Evolutionary conservation across 2,329 filamentous ascomycete species (phyloP).

Genomic region (Amphichorda felina): DNA sequence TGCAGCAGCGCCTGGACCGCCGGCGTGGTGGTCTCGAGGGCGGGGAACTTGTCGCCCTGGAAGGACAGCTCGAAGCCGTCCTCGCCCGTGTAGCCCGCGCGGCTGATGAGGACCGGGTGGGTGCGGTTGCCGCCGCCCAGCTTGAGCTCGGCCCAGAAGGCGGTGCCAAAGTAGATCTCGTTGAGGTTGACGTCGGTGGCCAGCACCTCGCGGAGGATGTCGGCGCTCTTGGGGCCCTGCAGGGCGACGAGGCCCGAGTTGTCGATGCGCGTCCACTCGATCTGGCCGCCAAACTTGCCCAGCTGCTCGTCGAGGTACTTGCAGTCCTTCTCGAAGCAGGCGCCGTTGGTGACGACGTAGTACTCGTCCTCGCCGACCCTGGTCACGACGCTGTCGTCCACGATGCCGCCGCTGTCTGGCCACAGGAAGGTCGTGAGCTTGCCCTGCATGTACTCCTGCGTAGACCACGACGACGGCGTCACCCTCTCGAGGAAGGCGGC

Average conservation of each 20-base stretch:
- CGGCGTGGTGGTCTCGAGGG: conserved; percentile 31
- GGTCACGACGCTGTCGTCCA: conserved; percentile 89
- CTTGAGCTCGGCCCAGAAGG: conserved; percentile 52
- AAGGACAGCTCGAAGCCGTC: conserved; percentile 97
- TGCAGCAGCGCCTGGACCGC: conserved; percentile 58
- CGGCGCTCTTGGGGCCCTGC: conserved; percentile 69
- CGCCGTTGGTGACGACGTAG: conserved; percentile 94
- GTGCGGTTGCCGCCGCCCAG: conserved; percentile 36
- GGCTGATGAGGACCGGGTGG: conserved; percentile 52
- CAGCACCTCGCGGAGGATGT: conserved; percentile 56
- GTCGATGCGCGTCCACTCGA: conserved; percentile 59
- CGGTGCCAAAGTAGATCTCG: conserved; percentile 72
- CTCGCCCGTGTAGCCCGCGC: conserved; percentile 93
- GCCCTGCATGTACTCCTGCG: conserved; percentile 55
- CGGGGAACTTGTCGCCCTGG: conserved; percentile 26
- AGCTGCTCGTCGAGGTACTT: conserved; percentile 65
- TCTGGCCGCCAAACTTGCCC: conserved; percentile 36
- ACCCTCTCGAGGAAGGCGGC: conserved; percentile 72
- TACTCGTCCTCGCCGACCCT: conserved; percentile 62
- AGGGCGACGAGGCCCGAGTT: conserved; percentile 74
- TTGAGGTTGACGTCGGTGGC: conserved; percentile 43
- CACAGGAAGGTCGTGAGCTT: conserved; percentile 79
- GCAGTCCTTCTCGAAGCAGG: conserved; percentile 79
- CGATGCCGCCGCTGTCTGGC: conserved; percentile 73
- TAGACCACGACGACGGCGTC: conserved; percentile 62